Evolutionary conservation across 306 rosid species (phyloP).

Genomic region (Elaeagnus macrophylla): DNA sequence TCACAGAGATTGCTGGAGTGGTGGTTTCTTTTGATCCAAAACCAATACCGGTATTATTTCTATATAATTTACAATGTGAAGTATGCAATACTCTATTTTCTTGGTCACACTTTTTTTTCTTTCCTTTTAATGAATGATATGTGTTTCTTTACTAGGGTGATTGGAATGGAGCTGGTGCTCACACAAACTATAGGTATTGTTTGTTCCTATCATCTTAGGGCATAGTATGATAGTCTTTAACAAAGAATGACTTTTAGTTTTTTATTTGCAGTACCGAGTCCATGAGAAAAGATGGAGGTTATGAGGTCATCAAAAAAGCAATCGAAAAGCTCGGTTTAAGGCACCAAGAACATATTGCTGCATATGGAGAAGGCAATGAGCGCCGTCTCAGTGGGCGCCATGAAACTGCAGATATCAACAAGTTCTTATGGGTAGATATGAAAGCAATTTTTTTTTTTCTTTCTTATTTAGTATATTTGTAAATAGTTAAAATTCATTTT

Average conservation of each 20-base stretch:
- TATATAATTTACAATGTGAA: not conserved
- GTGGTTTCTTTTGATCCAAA: conserved; percentile 83
- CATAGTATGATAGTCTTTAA: not conserved
- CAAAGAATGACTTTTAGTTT: not conserved
- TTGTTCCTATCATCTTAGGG: not conserved
- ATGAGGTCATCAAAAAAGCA: conserved; percentile 64
- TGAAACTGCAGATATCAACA: conserved; percentile 77
- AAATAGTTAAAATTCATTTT: not conserved
- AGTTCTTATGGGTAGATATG: conserved; percentile 70
- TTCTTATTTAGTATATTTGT: not conserved
- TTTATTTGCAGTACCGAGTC: conserved; percentile 56
- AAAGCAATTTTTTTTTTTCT: not conserved
- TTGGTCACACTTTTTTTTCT: not conserved
- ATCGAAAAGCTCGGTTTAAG: conserved; percentile 60
- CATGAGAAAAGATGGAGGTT: conserved; percentile 76
- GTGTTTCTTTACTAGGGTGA: conserved; percentile 48
- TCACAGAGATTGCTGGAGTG: conserved; percentile 78
- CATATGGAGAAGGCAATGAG: conserved; percentile 95
- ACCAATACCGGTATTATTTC: conserved; percentile 61
- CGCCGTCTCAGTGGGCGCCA: conserved; percentile 81
- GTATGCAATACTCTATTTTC: not conserved
- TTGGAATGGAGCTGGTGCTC: conserved; percentile 99
- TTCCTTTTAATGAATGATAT: not conserved
- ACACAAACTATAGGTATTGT: conserved; percentile 78
- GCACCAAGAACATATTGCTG: conserved; percentile 83